Evolutionary conservation across 2,329 filamentous ascomycete species (phyloP), one percentile per base, ranked within the genome.

Genomic region (Verticillium nubilum): DNA sequence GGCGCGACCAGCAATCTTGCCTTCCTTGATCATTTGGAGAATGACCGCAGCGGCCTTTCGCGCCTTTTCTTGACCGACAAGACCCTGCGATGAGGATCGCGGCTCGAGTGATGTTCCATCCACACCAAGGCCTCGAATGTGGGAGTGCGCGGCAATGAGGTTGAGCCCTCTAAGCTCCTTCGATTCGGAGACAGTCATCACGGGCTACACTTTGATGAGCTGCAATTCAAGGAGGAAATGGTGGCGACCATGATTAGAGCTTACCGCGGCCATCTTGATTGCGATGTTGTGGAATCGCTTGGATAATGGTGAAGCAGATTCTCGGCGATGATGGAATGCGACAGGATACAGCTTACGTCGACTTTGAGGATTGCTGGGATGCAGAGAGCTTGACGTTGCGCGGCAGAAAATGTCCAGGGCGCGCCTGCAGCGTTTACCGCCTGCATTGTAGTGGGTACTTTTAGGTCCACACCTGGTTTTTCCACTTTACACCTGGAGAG

Each of bases 1-100:
- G 33, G 95, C 95, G 69, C 94, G 87, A 58, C 95, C 95, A 61
- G 95, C 95, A 78, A 99, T 98, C 81, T 97, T 98, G 70, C 94
- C 94, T 72, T 97, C 92, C 78, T 96, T 97, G 69, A 96, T 96
- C 95, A 99, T 99, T 80, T 97, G 92, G 62, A 99, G 79, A 68
- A 99, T 96, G 55, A 99, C 90, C 1, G 94, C 95, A 3, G 95
- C 95, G 10, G 95, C 95, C 77, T 97, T 98, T 62, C 95, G 88
- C 59, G 95, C 95, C 80, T 97, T 97, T 70, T 96, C 89, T 77
- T 99, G 95, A 53, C 95, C 95, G 9, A 99, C 94, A 5, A 99
- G 86, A 35, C 95, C 95, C 74, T 99, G 95, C 15, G 94, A 96
- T 54, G 89, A 84, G 28, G 85, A 76, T 61, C 94, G 87, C 23